Percentiles rank a stretch among this genome's conserved stretches.
These are phyloP conservation scores for Wickerhamiella azymoides DNA, from an alignment of 805 yeast species.

Conservation along the genomic window DNA sequence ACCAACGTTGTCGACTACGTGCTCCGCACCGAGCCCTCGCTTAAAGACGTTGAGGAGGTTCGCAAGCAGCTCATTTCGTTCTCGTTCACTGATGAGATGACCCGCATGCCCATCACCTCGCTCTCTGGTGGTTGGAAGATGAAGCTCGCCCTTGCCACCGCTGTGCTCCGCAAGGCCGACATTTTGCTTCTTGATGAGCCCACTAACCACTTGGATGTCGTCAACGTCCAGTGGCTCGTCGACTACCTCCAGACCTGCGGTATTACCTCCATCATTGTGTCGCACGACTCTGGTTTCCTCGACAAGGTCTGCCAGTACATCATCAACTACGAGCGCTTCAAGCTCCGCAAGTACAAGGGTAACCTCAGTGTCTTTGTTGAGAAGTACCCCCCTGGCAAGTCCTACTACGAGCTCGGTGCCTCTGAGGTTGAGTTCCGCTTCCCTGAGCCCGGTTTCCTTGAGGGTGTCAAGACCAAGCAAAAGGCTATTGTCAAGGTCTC, in stretches of 20 bases:
- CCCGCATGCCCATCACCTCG: conserved; percentile 83
- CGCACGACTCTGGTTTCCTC: conserved; percentile 99
- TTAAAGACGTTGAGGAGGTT: conserved; percentile 44
- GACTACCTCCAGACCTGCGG: conserved; percentile 98
- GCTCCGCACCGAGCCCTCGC: conserved; percentile 45
- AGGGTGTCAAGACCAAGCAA: conserved; percentile 99
- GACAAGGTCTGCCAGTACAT: conserved; percentile 96
- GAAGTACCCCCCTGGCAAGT: conserved; percentile 97
- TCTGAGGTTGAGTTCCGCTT: conserved; percentile 90
- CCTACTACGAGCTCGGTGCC: conserved; percentile 97
- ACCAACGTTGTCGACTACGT: conserved; percentile 90
- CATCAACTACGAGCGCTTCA: conserved; percentile 99
- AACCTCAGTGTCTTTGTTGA: conserved; percentile 97
- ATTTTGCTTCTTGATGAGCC: conserved; percentile 98
- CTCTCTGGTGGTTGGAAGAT: conserved; percentile 99
- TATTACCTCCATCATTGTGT: conserved; percentile 94
- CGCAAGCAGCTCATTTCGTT: conserved; percentile 70
- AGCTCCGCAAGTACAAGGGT: conserved; percentile 99
- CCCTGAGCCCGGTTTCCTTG: conserved; percentile 99
- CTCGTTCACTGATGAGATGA: conserved; percentile 89
- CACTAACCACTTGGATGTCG: conserved; percentile 99
- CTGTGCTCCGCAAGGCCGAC: conserved; percentile 96
- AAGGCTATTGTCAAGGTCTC: conserved; percentile 98
- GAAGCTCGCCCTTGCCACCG: conserved; percentile 99
- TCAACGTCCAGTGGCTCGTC: conserved; percentile 98